Conservation (phyloP, 345 rosid species). For the Iberis pinnata region DNA sequence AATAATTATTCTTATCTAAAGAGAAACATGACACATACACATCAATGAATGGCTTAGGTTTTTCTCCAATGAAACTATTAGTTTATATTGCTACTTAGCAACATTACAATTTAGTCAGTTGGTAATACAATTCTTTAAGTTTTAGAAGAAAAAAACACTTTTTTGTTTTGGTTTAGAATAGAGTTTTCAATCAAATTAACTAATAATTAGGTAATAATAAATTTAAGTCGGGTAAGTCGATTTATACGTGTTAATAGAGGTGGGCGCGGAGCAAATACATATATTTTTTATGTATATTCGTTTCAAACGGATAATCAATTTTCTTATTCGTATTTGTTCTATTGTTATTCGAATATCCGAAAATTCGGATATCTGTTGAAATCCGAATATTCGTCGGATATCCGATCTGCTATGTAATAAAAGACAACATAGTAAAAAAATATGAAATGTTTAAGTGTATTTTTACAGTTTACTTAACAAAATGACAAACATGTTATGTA, state of each 20-base stretch:
- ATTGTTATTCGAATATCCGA: too few relatives aligned
- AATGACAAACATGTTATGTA: too few relatives aligned
- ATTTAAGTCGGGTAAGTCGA: slow-evolving; percentile 4
- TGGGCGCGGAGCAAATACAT: too few relatives aligned
- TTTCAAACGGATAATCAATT: too few relatives aligned
- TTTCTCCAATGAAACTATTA: slow-evolving; percentile 21
- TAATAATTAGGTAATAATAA: slow-evolving; percentile 15
- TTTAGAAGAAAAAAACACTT: not conserved
- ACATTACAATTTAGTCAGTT: slow-evolving; percentile 25
- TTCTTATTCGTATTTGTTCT: too few relatives aligned
- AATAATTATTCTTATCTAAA: not conserved
- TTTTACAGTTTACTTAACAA: too few relatives aligned
- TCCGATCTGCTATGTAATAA: too few relatives aligned
- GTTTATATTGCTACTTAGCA: slow-evolving; percentile 11
- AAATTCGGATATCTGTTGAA: too few relatives aligned
- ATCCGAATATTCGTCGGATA: too few relatives aligned
- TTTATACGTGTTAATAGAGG: slow-evolving; percentile 1
- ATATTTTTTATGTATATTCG: too few relatives aligned
- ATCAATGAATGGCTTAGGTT: slow-evolving; percentile 22
- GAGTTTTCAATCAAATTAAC: slow-evolving; percentile 8
- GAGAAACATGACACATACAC: not conserved
- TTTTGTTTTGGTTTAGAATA: slow-evolving; percentile 9
- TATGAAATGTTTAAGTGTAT: too few relatives aligned
- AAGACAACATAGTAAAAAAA: too few relatives aligned
- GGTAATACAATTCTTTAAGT: slow-evolving; percentile 9